Base-by-base conservation (phyloP, 2,329 filamentous ascomycete species). In the Penicillium sp. region DNA sequence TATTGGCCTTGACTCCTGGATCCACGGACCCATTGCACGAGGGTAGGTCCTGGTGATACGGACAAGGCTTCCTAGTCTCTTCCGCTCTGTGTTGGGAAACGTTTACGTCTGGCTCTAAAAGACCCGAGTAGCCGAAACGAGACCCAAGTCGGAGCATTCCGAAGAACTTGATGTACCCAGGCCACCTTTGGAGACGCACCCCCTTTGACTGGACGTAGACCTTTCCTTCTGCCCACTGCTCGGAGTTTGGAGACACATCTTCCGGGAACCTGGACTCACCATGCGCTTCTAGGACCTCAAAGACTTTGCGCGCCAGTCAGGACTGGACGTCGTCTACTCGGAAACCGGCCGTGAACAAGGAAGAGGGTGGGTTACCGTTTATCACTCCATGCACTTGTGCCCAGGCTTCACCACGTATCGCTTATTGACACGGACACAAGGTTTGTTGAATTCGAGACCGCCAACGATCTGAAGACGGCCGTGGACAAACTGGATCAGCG, bases 401-500 rank as follows among this genome's bases (percentile, higher is more conserved):
- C 56, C 32, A 32, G 17, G 23, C 28, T 39, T 55, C 38, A 18
- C 21, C 25, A 21, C 26, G 36, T 30, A 15, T 27, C 19, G 31
- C 35, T 35, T 15, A 54, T 53, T 65, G 50, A 67, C 55, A 50
- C 39, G 29, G 33, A 31, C 30, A 38, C 41, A 63, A 96, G 91
- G 60, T 97, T 96, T 67, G 91, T 98, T 63, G 93, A 98, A 66
- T 98, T 96, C 61, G 93, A 98, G 72, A 94, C 88, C 48, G 86
- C 86, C 43, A 83, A 81, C 53, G 93, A 98, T 62, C 74, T 98
- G 44, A 88, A 87, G 64, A 84, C 84, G 45, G 93, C 93, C 38
- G 87, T 97, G 41, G 89, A 96, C 67, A 96, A 96, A 71, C 85
- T 98, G 49, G 89, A 97, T 66, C 83, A 83, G 53, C 84, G 83